Conservation (phyloP, 257 asterid species). For the Agastache rugosa region DNA sequence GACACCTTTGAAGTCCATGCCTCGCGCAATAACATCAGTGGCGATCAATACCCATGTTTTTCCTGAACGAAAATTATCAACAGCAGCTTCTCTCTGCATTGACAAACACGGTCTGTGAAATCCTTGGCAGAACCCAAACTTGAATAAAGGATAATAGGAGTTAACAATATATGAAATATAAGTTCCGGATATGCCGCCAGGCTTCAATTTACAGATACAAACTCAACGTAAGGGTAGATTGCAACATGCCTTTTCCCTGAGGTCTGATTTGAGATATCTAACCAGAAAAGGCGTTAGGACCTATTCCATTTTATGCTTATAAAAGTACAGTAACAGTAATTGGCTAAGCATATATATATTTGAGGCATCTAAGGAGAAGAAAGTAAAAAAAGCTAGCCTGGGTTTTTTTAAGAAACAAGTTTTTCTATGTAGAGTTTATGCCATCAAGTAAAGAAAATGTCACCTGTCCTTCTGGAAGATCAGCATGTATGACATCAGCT, state of each 20-base stretch:
- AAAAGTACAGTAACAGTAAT: neutral
- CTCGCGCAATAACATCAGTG: slow-evolving; percentile 92
- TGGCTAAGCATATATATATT: neutral
- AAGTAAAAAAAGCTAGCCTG: neutral
- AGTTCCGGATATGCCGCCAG: neutral
- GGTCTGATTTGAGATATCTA: neutral
- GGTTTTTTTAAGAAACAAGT: neutral
- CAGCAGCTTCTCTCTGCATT: slow-evolving; percentile 75
- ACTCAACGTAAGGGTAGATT: neutral
- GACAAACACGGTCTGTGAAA: slow-evolving; percentile 10
- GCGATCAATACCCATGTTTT: slow-evolving; percentile 96
- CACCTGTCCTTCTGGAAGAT: slow-evolving; percentile 71
- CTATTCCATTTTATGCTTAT: neutral
- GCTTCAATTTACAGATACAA: neutral
- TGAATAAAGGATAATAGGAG: neutral
- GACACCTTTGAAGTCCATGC: slow-evolving; percentile 97
- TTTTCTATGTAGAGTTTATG: neutral
- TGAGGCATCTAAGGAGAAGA: too few species aligned
- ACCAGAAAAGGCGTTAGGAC: neutral
- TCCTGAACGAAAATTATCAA: slow-evolving; percentile 82
- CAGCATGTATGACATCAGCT: slow-evolving; percentile 83
- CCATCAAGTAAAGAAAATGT: slow-evolving; percentile 19
- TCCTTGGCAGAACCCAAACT: neutral
- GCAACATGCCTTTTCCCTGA: neutral
- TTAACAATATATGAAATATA: neutral